phyloP scores from a whole-genome alignment of 768 basidiomycete species.

The Mycena filopes region DNA sequence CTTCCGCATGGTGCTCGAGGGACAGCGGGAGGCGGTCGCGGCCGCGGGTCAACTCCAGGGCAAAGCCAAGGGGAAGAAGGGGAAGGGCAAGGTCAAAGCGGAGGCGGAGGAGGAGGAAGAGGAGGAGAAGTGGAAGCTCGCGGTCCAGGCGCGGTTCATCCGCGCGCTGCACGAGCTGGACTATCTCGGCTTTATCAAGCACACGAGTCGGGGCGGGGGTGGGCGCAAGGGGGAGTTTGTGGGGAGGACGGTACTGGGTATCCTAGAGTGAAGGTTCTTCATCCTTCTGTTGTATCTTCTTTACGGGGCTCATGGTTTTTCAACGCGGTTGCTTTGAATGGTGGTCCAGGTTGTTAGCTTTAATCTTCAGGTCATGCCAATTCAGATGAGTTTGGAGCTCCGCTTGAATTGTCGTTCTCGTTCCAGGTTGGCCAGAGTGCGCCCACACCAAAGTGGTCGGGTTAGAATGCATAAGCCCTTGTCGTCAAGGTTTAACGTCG shows the following conservation, averaged over 20 bases:
- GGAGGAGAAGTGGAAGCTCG: constrained; percentile 65
- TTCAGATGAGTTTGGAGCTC: too few species aligned
- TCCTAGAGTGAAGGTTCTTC: constrained; percentile 12
- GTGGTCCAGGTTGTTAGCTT: too few species aligned
- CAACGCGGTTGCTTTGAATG: too few species aligned
- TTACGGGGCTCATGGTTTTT: too few species aligned
- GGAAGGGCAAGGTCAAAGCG: constrained; percentile 25
- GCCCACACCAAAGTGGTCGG: too few species aligned
- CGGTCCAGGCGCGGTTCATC: constrained; percentile 83
- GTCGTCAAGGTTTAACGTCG: too few species aligned
- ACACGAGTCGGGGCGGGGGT: constrained; percentile 52
- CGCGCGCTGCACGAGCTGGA: constrained; percentile 86
- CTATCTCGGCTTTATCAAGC: constrained; percentile 82
- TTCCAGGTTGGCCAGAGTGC: too few species aligned
- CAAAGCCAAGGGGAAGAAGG: constrained; percentile 43
- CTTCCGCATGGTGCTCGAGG: constrained; percentile 74
- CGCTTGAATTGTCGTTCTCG: too few species aligned
- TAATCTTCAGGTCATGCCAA: too few species aligned
- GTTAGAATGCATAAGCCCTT: too few species aligned
- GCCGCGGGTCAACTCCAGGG: constrained; percentile 9
- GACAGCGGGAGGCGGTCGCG: constrained; percentile 47
- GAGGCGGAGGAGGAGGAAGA: constrained; percentile 43
- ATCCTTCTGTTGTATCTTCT: background rate
- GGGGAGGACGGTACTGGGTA: constrained; percentile 71
- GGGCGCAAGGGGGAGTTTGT: constrained; percentile 84